Evolutionary conservation across 192 early-diverging fungal genomes (phyloP), one percentile per base, ranked within the genome.

Genomic region (Backusella sp.): DNA sequence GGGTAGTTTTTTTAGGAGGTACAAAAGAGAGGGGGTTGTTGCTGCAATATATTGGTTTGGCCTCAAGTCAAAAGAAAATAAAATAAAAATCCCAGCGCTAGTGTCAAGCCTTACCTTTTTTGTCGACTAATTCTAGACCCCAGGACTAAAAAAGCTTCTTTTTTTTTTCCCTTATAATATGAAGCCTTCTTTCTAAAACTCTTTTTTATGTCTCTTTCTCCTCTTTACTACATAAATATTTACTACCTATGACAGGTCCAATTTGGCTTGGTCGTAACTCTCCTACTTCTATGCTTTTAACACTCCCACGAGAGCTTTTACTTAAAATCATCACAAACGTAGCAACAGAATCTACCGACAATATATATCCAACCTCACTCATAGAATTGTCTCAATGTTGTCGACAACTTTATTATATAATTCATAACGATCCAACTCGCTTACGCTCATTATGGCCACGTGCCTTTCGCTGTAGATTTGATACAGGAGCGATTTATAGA

Each of bases 401-500:
- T 53, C 42, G 32, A 62, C 49, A 75, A 21, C 39, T 83, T 12
- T 56, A 62, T 66, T 32, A 44, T 46, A 65, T 79, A 7, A 75
- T 79, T 41, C 67, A 76, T 30, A 12, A 34, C 28, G 65, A 83
- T 35, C 62, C 53, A 12, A 70, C 59, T 59, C 52, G 76, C 23
- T 32, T 72, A 8, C 19, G 39, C 1, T 72, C 81, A 30, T 35
- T 83, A 41, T 83, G 81, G 81, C 73, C 59, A 35, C 30, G 12
- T 49, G 77, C 77, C 4, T 83, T 83, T 56, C 68, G 39, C 6
- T 35, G 37, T 6, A 66, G 75, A 66, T 83, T 79, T 32, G 81
- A 83, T 78, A 83, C 81, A n/a, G 70, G 62, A n/a, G 81, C 81
- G n/a, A 75, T 83, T 56, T 73, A 77, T 67, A 74, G 81, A 49